Percentiles rank a stretch among this genome's conserved stretches.
These are phyloP conservation scores for Mycena floridula DNA, from an alignment of 768 basidiomycete genomes.

Conservation along the genomic window DNA sequence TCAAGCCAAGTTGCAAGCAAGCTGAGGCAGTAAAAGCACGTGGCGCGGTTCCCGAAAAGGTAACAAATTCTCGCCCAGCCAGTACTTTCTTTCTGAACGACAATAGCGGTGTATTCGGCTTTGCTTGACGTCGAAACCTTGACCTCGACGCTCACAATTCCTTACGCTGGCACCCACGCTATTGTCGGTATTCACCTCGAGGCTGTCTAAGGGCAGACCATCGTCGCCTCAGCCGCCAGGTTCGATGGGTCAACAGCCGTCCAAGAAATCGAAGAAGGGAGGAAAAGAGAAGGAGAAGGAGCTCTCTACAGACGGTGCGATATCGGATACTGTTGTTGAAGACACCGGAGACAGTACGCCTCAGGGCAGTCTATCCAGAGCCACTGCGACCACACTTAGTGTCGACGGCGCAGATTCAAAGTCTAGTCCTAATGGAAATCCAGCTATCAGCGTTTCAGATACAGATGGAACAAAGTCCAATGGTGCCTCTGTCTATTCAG, in stretches of 20 bases:
- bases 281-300: conserved; percentile 67
- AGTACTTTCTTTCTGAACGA: too few relatives aligned
- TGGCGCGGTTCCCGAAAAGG: too few relatives aligned
- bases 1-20: too few relatives aligned
- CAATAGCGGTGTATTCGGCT: too few relatives aligned
- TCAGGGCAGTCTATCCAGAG: conserved; percentile 39
- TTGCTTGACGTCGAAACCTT: too few relatives aligned
- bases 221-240: conserved; percentile 62
- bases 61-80: too few relatives aligned
- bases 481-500: conserved; percentile 33
- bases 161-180: conserved; percentile 83
- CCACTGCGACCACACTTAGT: conserved; percentile 30
- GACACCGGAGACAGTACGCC: conserved; percentile 31
- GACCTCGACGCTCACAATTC: too few relatives aligned
- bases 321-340: conserved; percentile 35
- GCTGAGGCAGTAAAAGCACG: too few relatives aligned
- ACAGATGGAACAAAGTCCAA: conserved; percentile 23
- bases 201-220: conserved; percentile 65
- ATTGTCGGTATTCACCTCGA: conserved; percentile 67
- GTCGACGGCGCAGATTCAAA: conserved; percentile 33
- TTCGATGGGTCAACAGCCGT: conserved; percentile 79
- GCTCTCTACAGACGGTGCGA: conserved; percentile 25
- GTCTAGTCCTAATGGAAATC: conserved; percentile 35
- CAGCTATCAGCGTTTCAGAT: conserved; percentile 39
- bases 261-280: conserved; percentile 72